phyloP scores from a whole-genome alignment of 2,329 filamentous ascomycete genomes.

The Calonectria multiphialidica region DNA sequence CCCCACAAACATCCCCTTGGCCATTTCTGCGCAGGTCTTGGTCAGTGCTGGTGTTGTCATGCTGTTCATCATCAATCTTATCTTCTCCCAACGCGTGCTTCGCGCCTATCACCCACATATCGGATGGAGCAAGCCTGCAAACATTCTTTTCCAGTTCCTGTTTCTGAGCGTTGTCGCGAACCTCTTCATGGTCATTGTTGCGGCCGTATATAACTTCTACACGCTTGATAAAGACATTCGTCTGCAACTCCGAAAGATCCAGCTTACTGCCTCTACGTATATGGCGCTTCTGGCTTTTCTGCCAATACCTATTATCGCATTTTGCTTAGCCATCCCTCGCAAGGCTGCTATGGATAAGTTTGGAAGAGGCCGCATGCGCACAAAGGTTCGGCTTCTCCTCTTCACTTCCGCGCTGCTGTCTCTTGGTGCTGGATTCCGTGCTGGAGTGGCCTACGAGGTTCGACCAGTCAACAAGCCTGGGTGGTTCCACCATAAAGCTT shows the following conservation, averaged over 20 bases:
- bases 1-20: conserved; percentile 53
- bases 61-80: conserved; percentile 80
- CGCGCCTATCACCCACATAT: conserved; percentile 76
- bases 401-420: conserved; percentile 69
- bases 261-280: conserved; percentile 74
- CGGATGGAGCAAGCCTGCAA: conserved; percentile 73
- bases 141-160: conserved; percentile 65
- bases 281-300: conserved; percentile 66
- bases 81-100: conserved; percentile 80
- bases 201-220: conserved; percentile 73
- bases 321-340: conserved; percentile 62
- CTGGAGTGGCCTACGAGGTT: conserved; percentile 66
- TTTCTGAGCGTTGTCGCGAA: conserved; percentile 70
- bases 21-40: conserved; percentile 74
- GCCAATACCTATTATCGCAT: conserved; percentile 70
- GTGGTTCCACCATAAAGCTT: conserved; percentile 76
- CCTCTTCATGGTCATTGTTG: conserved; percentile 74
- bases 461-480: conserved; percentile 63
- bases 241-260: conserved; percentile 68
- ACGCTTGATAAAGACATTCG: conserved; percentile 66
- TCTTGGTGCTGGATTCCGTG: conserved; percentile 76
- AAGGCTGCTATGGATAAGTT: conserved; percentile 56
- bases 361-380: conserved; percentile 72
- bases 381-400: conserved; percentile 73
- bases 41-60: conserved; percentile 79